Base-by-base conservation (phyloP, 768 basidiomycete genomes). In the Pleurotus pulmonarius region DNA sequence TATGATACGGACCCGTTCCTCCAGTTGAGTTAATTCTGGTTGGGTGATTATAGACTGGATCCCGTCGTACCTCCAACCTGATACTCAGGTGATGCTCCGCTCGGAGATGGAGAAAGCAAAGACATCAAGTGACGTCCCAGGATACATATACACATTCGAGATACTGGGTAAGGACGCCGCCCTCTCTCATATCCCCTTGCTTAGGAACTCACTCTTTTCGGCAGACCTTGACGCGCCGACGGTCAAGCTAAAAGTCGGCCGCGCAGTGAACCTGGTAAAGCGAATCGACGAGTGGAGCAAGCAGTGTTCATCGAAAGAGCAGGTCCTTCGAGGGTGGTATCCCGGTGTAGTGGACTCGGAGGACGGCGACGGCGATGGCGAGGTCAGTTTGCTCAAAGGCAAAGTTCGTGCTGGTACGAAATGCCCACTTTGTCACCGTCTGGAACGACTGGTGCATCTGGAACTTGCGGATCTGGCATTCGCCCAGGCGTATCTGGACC, bases 111-210 rank as follows among this genome's bases (percentile, higher is more conserved):
- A 76, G 60, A 80, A 79, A 41, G 60, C 65, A 12, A 56, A 55
- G 13, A 58, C 58, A 25, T 24, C 22, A 38, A 26, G 53, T 18
- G 60, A 93, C 60, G 79, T 76, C 15, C 72, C 79, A 3, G 92
- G 92, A 0, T 92, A 88, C 63, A 92, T 94, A 49, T 94, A 94
- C 60, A 82, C 84, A 0, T 93, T 87, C 65, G 87, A 92, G 68
- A 88, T 93, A 56, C 78, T 83, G 66, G 87, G 88, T 88, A 66
- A 46, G 67, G 61, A 16, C 38, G n/a, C 49, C 26, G 20, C 34
- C 18, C 51, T 22, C 16, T 45, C 7, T 46, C 12, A 43, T 12
- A 2, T 12, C 29, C 40, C 5, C 52, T 34, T 34, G 3, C 29
- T 34, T 34, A 2, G 2, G 4, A 11, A 9, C 11, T 11, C 9